Evolutionary conservation across 306 rosid genomes (phyloP).

Genomic region (Trifolium dubium): DNA sequence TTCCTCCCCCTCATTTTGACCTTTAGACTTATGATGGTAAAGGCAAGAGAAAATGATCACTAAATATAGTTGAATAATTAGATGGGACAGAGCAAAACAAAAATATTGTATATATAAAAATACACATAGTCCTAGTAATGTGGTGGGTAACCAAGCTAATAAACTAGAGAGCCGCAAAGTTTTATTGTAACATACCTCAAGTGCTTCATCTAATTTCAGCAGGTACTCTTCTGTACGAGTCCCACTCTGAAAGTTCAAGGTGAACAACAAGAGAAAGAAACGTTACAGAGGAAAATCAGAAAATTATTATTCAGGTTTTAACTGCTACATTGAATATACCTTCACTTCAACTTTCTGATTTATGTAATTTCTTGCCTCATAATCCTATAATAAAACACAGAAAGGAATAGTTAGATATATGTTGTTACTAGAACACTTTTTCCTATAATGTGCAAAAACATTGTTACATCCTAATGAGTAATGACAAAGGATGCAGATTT

Average conservation of each 20-base stretch:
- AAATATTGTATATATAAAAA: background rate
- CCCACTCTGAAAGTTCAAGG: slow-evolving; percentile 68
- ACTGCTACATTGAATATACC: slow-evolving; percentile 51
- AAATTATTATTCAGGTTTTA: slow-evolving; percentile 40
- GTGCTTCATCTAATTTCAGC: slow-evolving; percentile 77
- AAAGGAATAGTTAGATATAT: slow-evolving; percentile 18
- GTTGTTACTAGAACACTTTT: slow-evolving; percentile 29
- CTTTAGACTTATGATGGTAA: slow-evolving; percentile 1
- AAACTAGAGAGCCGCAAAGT: slow-evolving; percentile 11
- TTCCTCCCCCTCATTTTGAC: slow-evolving; percentile 2
- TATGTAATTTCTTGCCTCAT: slow-evolving; percentile 79
- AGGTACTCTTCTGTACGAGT: slow-evolving; percentile 73
- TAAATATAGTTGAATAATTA: slow-evolving; percentile 8
- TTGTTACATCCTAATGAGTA: slow-evolving; percentile 8
- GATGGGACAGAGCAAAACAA: slow-evolving; percentile 13
- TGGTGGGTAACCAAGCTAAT: slow-evolving; percentile 15
- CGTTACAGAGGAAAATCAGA: slow-evolving; percentile 16
- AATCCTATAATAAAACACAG: slow-evolving; percentile 59
- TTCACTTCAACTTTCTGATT: slow-evolving; percentile 85
- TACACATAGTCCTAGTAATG: slow-evolving; percentile 10
- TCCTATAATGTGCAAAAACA: slow-evolving; percentile 11
- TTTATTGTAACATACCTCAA: slow-evolving; percentile 59
- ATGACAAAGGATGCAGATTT: slow-evolving; percentile 25
- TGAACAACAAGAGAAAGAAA: background rate
- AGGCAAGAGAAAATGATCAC: background rate